Conservation (phyloP, 2,329 filamentous ascomycete species). For the Botrytis cinerea region DNA sequence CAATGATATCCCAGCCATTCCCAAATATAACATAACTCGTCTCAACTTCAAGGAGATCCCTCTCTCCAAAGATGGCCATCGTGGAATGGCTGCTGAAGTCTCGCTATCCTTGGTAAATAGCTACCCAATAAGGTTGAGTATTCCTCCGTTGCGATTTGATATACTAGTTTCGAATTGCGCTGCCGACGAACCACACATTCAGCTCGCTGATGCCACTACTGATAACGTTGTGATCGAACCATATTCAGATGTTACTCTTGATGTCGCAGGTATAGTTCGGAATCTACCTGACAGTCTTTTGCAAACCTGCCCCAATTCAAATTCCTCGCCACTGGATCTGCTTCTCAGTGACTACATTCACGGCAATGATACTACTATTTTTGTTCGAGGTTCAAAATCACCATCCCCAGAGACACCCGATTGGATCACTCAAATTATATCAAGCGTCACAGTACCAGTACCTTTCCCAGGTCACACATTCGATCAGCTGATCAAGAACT, state of each 20-base stretch:
- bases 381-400: conserved; percentile 75
- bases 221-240: conserved; percentile 67
- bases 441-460: conserved; percentile 79
- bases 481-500: conserved; percentile 82
- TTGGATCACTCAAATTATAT: conserved; percentile 81
- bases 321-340: conserved; percentile 80
- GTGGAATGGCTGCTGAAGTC: conserved; percentile 77
- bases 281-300: conserved; percentile 74
- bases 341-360: conserved; percentile 80
- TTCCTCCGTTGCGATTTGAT: conserved; percentile 82
- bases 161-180: conserved; percentile 83
- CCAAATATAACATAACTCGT: conserved; percentile 78
- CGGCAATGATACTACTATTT: conserved; percentile 76
- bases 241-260: conserved; percentile 64
- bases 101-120: conserved; percentile 71
- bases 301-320: conserved; percentile 70
- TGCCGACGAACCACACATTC: conserved; percentile 69
- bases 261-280: conserved; percentile 70
- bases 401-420: conserved; percentile 68
- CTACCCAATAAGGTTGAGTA: conserved; percentile 73
- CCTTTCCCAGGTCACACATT: conserved; percentile 81
- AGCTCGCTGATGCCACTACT: conserved; percentile 75
- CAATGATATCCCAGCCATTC: conserved; percentile 72
- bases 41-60: conserved; percentile 76
- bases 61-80: conserved; percentile 49